These are phyloP conservation scores for Cytospora paraplurivora DNA, from an alignment of 2,329 filamentous ascomycete species.

Conservation along the genomic window DNA sequence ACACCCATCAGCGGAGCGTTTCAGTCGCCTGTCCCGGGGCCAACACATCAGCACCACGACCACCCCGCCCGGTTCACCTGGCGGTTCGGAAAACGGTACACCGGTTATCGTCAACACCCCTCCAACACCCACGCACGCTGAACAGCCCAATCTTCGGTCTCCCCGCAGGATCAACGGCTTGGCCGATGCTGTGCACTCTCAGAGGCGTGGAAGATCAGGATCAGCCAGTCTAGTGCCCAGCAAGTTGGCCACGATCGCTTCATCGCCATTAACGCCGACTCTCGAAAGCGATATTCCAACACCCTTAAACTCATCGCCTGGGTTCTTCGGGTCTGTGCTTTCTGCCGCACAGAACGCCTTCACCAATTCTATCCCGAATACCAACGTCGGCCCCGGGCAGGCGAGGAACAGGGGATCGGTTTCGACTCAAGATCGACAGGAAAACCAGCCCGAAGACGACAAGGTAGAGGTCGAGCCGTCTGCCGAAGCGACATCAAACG, in stretches of 20 bases:
- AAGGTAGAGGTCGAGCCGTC: conserved; percentile 50
- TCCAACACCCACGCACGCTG: conserved; percentile 61
- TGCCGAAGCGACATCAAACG: conserved; percentile 43
- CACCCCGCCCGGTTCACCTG: conserved; percentile 50
- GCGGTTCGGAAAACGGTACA: conserved; percentile 45
- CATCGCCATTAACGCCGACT: conserved; percentile 74
- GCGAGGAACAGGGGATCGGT: conserved; percentile 32
- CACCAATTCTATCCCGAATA: conserved; percentile 73
- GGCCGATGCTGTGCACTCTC: conserved; percentile 66
- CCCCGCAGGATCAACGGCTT: conserved; percentile 31
- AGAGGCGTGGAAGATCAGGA: conserved; percentile 58
- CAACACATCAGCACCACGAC: conserved; percentile 38
- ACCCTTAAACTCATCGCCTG: conserved; percentile 57
- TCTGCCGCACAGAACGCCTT: conserved; percentile 90
- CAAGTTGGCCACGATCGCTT: conserved; percentile 79
- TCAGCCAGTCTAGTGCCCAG: conserved; percentile 67
- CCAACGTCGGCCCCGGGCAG: conserved; percentile 55
- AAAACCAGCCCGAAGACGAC: conserved; percentile 36
- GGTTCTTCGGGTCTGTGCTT: conserved; percentile 93
- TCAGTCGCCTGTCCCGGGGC: conserved; percentile 36
- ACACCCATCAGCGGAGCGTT: conserved; percentile 30
- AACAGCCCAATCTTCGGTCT: conserved; percentile 32
- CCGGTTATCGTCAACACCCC: conserved; percentile 67
- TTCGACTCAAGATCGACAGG: conserved; percentile 24
- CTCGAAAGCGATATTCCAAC: conserved; percentile 62